phyloP scores from a whole-genome alignment of 169 alveolate genomes.

The Cryptosporidium ryanae region DNA sequence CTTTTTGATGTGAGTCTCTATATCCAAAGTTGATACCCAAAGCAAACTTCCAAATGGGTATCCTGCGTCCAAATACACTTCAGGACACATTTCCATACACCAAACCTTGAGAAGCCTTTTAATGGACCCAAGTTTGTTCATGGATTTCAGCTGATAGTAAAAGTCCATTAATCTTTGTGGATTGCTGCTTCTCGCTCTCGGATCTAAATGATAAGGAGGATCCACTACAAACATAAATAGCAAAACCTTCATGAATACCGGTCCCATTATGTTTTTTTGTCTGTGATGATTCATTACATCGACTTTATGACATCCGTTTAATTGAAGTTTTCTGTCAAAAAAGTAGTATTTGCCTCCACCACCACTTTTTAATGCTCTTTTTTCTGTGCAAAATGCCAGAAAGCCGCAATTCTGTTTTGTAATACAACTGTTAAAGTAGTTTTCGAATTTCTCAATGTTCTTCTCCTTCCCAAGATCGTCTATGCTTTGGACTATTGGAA shows the following conservation, averaged over 20 bases:
- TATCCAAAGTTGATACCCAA: conserved; percentile 70
- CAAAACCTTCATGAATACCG: conserved; percentile 70
- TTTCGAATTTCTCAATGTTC: conserved; percentile 60
- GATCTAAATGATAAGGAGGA: conserved; percentile 70
- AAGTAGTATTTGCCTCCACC: conserved; percentile 73
- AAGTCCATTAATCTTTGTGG: conserved; percentile 74
- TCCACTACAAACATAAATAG: conserved; percentile 73
- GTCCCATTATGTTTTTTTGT: conserved; percentile 62
- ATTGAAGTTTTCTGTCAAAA: conserved; percentile 57
- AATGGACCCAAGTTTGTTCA: conserved; percentile 39
- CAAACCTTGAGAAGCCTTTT: conserved; percentile 65
- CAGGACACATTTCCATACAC: conserved; percentile 75
- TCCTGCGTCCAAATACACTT: conserved; percentile 70
- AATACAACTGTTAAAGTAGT: conserved; percentile 51
- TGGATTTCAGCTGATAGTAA: conserved; percentile 65
- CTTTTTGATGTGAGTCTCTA: conserved; percentile 65
- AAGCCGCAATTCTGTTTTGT: conserved; percentile 68
- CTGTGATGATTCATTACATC: conserved; percentile 69
- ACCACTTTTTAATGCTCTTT: conserved; percentile 72
- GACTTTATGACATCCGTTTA: conserved; percentile 72
- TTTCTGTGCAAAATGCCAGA: conserved; percentile 71
- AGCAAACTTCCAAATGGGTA: conserved; percentile 69
- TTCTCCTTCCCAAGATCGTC: conserved; percentile 69
- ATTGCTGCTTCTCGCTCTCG: conserved; percentile 73
- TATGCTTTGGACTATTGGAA: conserved; percentile 65